Base-by-base conservation (phyloP, 139 green algal species). In the Chlamydomonas asymmetrica region DNA sequence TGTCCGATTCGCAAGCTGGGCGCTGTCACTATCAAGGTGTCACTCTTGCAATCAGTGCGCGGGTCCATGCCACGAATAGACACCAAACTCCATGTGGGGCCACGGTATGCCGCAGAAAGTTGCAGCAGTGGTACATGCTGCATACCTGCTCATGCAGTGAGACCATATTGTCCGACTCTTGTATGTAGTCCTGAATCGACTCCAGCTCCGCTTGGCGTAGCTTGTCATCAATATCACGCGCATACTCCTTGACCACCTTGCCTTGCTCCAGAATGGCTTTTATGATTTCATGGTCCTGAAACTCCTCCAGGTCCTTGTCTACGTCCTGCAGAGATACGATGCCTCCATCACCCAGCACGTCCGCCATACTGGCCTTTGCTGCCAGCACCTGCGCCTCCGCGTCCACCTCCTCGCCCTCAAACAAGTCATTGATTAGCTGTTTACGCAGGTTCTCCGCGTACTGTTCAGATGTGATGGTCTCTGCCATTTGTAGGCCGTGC, bases 111-210 rank as follows among this genome's bases (percentile, higher is more conserved):
- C n/a, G n/a, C n/a, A n/a, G n/a, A n/a, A n/a, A n/a, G n/a, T n/a
- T n/a, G n/a, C n/a, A n/a, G n/a, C n/a, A n/a, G n/a, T n/a, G n/a
- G n/a, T n/a, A n/a, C n/a, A n/a, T n/a, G n/a, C n/a, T n/a, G n/a
- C n/a, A n/a, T n/a, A 93, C 91, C 89, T 98, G 91, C 18, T 88
- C 75, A 60, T 98, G 92, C 63, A 98, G 83, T 8, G 73, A 85
- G 5, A 96, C 81, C 59, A 98, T 88, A 78, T 94, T 97, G 81
- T 95, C 94, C 52, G 79, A 92, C 80, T 98, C 95, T 4, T 76
- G 71, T 22, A 98, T 94, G 80, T 98, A 98, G 73, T 98, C 95
- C 66, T 97, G 84, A 27, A 98, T 97, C n/a, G 85, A 92, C 62
- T 95, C 92, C 50, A 95, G 77, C 83, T 98, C 95, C 32, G 92